Base-by-base conservation (phyloP, 1,284 basidiomycete species). In the Takashimella koratensis region DNA sequence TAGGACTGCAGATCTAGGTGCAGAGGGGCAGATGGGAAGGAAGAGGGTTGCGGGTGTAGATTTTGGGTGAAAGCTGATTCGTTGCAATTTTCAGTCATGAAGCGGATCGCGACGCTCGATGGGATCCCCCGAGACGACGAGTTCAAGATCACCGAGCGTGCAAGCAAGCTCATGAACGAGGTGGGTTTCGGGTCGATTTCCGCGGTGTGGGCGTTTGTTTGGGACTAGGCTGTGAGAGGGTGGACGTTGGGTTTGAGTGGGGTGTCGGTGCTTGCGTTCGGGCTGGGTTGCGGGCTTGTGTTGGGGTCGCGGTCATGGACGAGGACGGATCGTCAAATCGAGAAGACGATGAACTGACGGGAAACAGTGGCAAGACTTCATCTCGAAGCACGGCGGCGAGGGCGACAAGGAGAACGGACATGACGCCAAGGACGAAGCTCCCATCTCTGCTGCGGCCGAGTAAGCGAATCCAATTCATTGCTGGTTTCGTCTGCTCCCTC, bases 101-200 rank as follows among this genome's bases (percentile, higher is more conserved):
- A 92, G 70, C 90, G 92, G 76, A 94, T 97, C 66, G 82, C 88
- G 43, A 81, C 84, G 25, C 80, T 94, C 20, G 59, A 78, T 19
- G 78, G 78, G 24, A 85, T 96, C 22, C 91, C 94, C 12, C 80
- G 85, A 53, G 87, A 97, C 67, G 85, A 84, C 36, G 86, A 95
- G 71, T 90, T 86, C 80, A 82, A 88, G 63, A 94, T 98, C 81
- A 85, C 85, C 51, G 82, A 86, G 23, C 86, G 94, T 27, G 77
- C 80, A 3, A 60, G 71, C 49, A 76, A 73, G 60, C 71, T 82
- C 30, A 78, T 78, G 66, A 64, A 71, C 52, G 76, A 76, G 59
- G 71, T 74, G 26, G 50, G 73, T 65, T 2, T 40, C n/a, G n/a
- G n/a, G n/a, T n/a, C n/a, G n/a, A n/a, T n/a, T n/a, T n/a, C n/a